Evolutionary conservation across 2,329 filamentous ascomycete genomes (phyloP), one percentile per base, ranked within the genome.

Genomic region (Trichoderma simmonsii): DNA sequence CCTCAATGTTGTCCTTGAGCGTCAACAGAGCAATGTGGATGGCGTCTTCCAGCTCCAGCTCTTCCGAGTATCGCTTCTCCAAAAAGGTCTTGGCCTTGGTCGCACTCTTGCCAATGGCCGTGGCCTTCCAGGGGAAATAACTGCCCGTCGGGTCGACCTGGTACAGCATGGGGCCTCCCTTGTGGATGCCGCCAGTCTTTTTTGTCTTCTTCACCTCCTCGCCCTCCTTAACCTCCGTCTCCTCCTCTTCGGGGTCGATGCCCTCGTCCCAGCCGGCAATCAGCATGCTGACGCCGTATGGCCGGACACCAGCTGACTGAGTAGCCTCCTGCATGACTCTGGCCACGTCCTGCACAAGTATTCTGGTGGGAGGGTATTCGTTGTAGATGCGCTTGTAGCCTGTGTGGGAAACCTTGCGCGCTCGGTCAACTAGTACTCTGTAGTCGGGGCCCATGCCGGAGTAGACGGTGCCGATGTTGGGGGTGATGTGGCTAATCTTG

Each of bases 301-400:
- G 96, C 75, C 96, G 89, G 75, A 99, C 95, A 90, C 96, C 96
- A 81, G 96, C 96, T 51, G 94, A 97, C 84, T 99, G 96, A 73
- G 96, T 99, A 73, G 96, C 96, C 85, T 99, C 96, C 85, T 99
- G 96, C 92, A 99, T 98, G 76, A 98, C 95, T 75, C 94, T 90
- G 73, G 96, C 96, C 72, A 99, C 95, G 80, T 99, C 96, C 85
- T 99, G 96, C 71, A 99, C 96, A 85, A 99, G 89, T 92, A 99
- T 99, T 82, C 96, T 91, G 71, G 96, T 99, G 6, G 96, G 96
- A n/a, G 96, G 96, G 86, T 99, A 99, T 86, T 99, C 96, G 85
- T 99, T 99, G 88, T 99, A 99, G 86, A 99, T 95, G 83, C 96
- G 94, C 90, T 99, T 99, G 91, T 99, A 99, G 83, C 91, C 92